phyloP scores from a whole-genome alignment of 495 filamentous ascomycete genomes.

The Endocarpon pusillum region DNA sequence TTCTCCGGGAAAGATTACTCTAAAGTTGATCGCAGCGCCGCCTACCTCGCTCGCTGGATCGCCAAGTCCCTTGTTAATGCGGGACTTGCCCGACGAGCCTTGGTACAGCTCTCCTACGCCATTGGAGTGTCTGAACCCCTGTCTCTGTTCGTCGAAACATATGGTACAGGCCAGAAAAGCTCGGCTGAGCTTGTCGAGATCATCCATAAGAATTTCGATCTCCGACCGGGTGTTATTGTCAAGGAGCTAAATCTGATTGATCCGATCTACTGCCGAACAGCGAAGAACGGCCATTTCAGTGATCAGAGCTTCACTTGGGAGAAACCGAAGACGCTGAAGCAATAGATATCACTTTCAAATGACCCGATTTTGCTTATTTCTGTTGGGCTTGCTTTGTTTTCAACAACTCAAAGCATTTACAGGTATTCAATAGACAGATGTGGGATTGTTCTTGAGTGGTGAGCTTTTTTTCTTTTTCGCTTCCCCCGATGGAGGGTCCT shows the following conservation, averaged over 20 bases:
- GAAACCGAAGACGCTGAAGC: conserved; percentile 85
- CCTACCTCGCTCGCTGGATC: conserved; percentile 95
- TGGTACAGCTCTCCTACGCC: conserved; percentile 97
- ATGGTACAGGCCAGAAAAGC: conserved; percentile 59
- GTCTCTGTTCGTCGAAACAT: conserved; percentile 73
- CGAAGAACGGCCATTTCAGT: conserved; percentile 99
- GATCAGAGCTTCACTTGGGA: conserved; percentile 97
- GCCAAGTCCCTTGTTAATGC: conserved; percentile 92
- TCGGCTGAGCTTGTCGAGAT: conserved; percentile 79
- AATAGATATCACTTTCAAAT: conserved; percentile 30
- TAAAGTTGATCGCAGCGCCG: conserved; percentile 97
- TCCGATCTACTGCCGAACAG: conserved; percentile 95
- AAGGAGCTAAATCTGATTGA: conserved; percentile 87
- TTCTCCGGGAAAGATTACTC: conserved; percentile 99
- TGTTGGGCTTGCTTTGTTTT: conserved; percentile 34
- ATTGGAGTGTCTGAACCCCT: conserved; percentile 97
- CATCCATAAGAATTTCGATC: conserved; percentile 88
- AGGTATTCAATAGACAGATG: conserved; percentile 27
- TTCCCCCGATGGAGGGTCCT: no score
- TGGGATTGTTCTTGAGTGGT: conserved; percentile 21
- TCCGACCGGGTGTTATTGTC: conserved; percentile 94
- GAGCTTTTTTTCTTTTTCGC: conserved; percentile 20
- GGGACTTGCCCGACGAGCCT: conserved; percentile 71
- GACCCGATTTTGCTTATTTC: neutral
- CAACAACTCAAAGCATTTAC: conserved; percentile 43